Conservation (phyloP, 2,329 filamentous ascomycete genomes). For the Sporothrix curviconia region DNA sequence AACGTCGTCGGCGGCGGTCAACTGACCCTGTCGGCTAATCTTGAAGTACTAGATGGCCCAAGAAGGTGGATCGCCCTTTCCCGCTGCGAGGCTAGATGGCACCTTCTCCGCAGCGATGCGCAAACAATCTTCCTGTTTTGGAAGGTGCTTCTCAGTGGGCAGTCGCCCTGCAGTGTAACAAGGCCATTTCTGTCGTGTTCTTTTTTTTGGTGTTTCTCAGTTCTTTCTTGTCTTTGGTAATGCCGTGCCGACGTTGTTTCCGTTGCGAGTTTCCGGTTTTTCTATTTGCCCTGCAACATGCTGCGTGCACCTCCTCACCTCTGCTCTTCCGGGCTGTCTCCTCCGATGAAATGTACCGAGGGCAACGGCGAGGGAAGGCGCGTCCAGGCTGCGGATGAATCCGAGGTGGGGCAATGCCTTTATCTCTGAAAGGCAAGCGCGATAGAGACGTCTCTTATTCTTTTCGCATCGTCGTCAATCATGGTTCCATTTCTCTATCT, state of each 20-base stretch:
- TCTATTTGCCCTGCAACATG: not conserved
- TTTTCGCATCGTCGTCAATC: not conserved
- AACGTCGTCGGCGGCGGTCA: not conserved
- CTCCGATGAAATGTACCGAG: no score
- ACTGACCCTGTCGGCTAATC: not conserved
- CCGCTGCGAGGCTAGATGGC: not conserved
- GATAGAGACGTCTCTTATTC: no score
- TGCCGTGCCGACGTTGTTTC: no score
- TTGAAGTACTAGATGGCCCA: not conserved
- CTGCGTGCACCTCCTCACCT: no score
- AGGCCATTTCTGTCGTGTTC: no score
- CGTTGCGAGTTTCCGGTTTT: not conserved
- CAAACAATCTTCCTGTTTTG: not conserved
- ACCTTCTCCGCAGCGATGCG: constrained; percentile 4
- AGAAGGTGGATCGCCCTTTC: not conserved
- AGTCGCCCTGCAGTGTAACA: no score
- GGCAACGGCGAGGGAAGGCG: not conserved
- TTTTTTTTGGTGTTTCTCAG: no score
- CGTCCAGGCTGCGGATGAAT: not conserved
- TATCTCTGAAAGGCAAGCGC: no score
- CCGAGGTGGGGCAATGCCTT: no score
- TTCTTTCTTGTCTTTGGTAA: no score
- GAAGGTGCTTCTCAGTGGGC: constrained; percentile 4
- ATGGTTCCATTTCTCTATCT: not conserved
- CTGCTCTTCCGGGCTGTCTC: no score